Percentiles rank a stretch among this genome's conserved stretches.
These are phyloP conservation scores for Trifolium repens DNA, from an alignment of 306 rosid species.

Conservation along the genomic window DNA sequence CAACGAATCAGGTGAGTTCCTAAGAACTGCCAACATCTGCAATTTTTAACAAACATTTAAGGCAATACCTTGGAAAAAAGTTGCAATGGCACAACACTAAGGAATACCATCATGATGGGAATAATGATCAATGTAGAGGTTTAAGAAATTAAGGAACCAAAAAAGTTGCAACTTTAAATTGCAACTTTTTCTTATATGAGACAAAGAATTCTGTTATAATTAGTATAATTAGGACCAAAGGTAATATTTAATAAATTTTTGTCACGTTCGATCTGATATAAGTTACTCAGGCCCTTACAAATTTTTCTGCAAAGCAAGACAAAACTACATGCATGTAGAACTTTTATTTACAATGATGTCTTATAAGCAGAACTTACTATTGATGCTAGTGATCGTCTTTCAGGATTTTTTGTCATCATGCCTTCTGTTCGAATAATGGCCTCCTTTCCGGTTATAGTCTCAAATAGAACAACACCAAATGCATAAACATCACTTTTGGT, in stretches of 20 bases:
- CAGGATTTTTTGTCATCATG: constrained; percentile 63
- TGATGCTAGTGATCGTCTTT: constrained; percentile 90
- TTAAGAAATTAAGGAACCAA: neutral
- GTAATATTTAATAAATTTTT: too few relatives aligned
- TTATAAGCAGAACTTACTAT: constrained; percentile 63
- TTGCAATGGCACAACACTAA: constrained; percentile 24
- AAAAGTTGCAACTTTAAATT: too few relatives aligned
- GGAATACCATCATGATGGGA: neutral
- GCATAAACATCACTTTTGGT: constrained; percentile 93
- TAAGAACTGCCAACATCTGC: constrained; percentile 90
- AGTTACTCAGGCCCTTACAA: neutral
- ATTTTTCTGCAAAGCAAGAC: neutral
- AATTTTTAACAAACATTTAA: constrained; percentile 46
- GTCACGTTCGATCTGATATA: neutral
- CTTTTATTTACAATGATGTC: constrained; percentile 6
- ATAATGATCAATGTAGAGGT: neutral
- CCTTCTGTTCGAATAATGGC: constrained; percentile 89
- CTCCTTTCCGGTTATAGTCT: constrained; percentile 86
- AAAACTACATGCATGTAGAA: constrained; percentile 9
- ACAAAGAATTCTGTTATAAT: too few relatives aligned
- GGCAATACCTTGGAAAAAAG: constrained; percentile 28
- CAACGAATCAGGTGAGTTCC: constrained; percentile 76
- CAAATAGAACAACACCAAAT: constrained; percentile 90
- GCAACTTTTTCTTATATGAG: too few relatives aligned
- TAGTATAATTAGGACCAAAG: too few relatives aligned